These are phyloP conservation scores for Lactarius quietus DNA, from an alignment of 768 basidiomycete genomes.

Conservation along the genomic window DNA sequence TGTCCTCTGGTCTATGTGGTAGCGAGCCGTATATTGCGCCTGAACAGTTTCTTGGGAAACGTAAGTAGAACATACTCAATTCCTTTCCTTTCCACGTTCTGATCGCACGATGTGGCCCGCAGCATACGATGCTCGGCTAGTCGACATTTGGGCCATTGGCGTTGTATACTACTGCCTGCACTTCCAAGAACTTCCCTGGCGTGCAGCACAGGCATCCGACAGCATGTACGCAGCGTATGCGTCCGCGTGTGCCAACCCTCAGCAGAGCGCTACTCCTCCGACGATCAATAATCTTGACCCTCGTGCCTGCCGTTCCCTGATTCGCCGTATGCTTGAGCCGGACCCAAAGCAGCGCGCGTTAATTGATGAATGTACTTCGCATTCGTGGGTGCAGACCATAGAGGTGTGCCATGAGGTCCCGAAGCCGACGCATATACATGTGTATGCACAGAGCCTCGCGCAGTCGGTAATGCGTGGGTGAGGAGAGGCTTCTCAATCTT, in stretches of 20 bases:
- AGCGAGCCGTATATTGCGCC: conserved; percentile 99
- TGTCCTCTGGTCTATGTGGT: conserved; percentile 95
- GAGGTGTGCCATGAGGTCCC: conserved; percentile 73
- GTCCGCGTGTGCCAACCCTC: conserved; percentile 46
- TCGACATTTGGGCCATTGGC: conserved; percentile 97
- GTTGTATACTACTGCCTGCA: conserved; percentile 98
- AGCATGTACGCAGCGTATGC: conserved; percentile 76
- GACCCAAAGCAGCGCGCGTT: conserved; percentile 71
- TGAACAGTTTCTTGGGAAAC: conserved; percentile 94
- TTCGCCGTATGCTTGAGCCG: conserved; percentile 95
- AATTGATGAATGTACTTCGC: conserved; percentile 77
- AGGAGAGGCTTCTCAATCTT: not conserved
- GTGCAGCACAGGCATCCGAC: conserved; percentile 84
- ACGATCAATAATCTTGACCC: conserved; percentile 91
- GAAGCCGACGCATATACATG: conserved; percentile 70
- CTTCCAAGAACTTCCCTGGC: conserved; percentile 98
- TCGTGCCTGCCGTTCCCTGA: conserved; percentile 73
- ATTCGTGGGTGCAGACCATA: conserved; percentile 76
- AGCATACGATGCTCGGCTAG: conserved; percentile 97
- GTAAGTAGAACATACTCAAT: conserved; percentile 54
- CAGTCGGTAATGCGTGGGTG: conserved; percentile 17
- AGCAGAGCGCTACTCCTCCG: conserved; percentile 45
- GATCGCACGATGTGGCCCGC: conserved; percentile 29
- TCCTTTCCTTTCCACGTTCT: conserved; percentile 37
- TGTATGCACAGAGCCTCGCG: conserved; percentile 30